A percentile compares a stretch with the other conserved stretches of the same genome.
Conservation (phyloP, 1,284 basidiomycete genomes). For the Ustanciosporium gigantosporum region DNA sequence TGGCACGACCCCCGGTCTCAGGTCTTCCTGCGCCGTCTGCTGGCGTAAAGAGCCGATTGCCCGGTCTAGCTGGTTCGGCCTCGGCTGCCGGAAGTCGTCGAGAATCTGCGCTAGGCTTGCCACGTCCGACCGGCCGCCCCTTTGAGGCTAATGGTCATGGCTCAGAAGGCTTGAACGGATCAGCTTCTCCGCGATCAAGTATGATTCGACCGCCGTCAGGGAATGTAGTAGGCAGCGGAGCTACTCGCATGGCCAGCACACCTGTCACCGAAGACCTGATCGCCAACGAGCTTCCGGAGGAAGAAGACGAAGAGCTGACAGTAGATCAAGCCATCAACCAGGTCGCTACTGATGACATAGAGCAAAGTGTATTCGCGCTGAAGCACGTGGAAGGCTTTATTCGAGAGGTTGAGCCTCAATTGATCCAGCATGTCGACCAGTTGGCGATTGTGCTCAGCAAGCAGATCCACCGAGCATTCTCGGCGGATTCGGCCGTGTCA, state of each 20-base stretch:
- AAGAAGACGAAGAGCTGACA: conserved; percentile 34
- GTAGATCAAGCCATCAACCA: conserved; percentile 51
- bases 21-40: conserved; percentile 14
- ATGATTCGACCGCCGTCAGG: conserved; percentile 5
- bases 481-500: conserved; percentile 14
- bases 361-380: conserved; percentile 85
- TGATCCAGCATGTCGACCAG: conserved; percentile 64
- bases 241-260: conserved; percentile 4
- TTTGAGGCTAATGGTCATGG: neutral
- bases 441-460: conserved; percentile 62
- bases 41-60: conserved; percentile 20
- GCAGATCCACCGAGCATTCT: conserved; percentile 41
- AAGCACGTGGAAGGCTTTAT: conserved; percentile 68
- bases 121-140: conserved; percentile 5
- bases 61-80: conserved; percentile 16
- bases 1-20: conserved; percentile 24
- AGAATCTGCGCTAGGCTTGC: conserved; percentile 31
- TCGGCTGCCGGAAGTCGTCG: conserved; percentile 11
- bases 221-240: conserved; percentile 1
- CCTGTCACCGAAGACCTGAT: conserved; percentile 16
- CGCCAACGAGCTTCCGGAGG: conserved; percentile 28
- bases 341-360: conserved; percentile 80
- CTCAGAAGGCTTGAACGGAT: neutral
- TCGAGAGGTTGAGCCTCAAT: conserved; percentile 28
- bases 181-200: conserved; percentile 19